These are phyloP conservation scores for Chalciporus chontae DNA, from an alignment of 768 basidiomycete species.

Conservation along the genomic window DNA sequence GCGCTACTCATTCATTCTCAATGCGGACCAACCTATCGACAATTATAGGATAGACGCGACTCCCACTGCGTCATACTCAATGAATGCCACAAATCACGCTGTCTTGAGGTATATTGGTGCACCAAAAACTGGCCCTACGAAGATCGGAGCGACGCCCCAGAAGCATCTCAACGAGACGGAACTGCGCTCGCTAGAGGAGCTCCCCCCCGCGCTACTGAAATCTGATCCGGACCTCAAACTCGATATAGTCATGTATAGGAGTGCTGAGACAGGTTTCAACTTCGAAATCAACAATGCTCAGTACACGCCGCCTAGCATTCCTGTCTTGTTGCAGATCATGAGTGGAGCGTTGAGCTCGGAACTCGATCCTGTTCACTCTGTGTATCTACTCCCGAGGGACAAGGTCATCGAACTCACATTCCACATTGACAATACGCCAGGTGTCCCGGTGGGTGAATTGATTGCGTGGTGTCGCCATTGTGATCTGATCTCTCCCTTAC, in stretches of 20 bases:
- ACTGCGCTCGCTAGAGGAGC: conserved; percentile 14
- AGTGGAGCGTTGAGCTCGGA: conserved; percentile 8
- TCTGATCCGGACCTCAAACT: conserved; percentile 19
- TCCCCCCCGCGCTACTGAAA: conserved; percentile 8
- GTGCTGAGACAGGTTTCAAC: conserved; percentile 2
- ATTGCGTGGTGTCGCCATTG: not conserved
- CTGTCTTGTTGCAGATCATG: conserved; percentile 24
- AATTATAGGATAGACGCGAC: conserved; percentile 38
- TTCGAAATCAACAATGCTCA: conserved; percentile 13
- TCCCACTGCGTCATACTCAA: conserved; percentile 25
- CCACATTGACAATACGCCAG: conserved; percentile 3
- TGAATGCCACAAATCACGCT: conserved; percentile 6
- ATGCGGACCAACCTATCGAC: conserved; percentile 34
- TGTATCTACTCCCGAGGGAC: conserved; percentile 14
- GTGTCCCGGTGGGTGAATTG: conserved; percentile 29
- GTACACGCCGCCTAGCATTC: conserved; percentile 13
- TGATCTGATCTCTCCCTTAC: not conserved
- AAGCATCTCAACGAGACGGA: conserved; percentile 14
- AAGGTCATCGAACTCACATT: conserved; percentile 17
- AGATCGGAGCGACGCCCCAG: not conserved
- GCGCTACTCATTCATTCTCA: conserved; percentile 45
- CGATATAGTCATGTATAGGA: conserved; percentile 12
- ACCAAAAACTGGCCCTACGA: conserved; percentile 9
- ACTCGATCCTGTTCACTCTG: conserved; percentile 5
- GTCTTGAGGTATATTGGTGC: conserved; percentile 20